Base-by-base conservation (phyloP, 1,284 basidiomycete species). In the Apiotrichum sp. region DNA sequence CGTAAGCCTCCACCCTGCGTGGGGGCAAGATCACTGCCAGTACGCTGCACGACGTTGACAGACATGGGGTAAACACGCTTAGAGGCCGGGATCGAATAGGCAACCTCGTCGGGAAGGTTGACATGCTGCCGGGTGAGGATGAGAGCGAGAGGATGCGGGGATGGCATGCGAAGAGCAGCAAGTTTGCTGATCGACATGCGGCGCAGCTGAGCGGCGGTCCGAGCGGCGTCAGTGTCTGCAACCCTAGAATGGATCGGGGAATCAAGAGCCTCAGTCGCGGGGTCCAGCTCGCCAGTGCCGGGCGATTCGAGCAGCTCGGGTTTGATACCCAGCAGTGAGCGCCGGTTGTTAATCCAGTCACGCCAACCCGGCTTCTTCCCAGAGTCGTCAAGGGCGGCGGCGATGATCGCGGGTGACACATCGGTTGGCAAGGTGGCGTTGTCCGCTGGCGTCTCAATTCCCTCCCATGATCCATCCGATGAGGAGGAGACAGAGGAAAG, bases 41-140 rank as follows among this genome's bases (percentile, higher is more conserved):
- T 47, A 6, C 57, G 54, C 29, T 36, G 53, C 39, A 50, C 45
- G 3, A 35, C 42, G 54, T 74, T 74, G 58, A 72, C 69, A 14
- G 65, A 68, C 44, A 61, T 56, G 1, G 72, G 72, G 57, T 68
- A 74, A n/a, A 70, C 66, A 10, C 67, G 62, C 54, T 64, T 61
- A 11, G 67, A 65, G 9, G 68, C 58, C 22, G 65, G 67, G 43
- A 74, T 66, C 0, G 69, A 67, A 43, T 64, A 62, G 6, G 72
- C 70, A 8, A 74, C 65, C 59, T 72, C 72, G 50, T 70, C 64
- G 1, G 71, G 71, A 1, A 74, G 66, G 51, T 66, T 63, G 42
- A 57, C 63, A 49, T 65, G 56, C 51, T 71, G 70, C 31, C 69
- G 62, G 3, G 56, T 47, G 31, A 74, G 64, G 8, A 65, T 47